These are phyloP conservation scores for Cadophora sp. DNA, from an alignment of 2,329 filamentous ascomycete genomes.

Conservation along the genomic window DNA sequence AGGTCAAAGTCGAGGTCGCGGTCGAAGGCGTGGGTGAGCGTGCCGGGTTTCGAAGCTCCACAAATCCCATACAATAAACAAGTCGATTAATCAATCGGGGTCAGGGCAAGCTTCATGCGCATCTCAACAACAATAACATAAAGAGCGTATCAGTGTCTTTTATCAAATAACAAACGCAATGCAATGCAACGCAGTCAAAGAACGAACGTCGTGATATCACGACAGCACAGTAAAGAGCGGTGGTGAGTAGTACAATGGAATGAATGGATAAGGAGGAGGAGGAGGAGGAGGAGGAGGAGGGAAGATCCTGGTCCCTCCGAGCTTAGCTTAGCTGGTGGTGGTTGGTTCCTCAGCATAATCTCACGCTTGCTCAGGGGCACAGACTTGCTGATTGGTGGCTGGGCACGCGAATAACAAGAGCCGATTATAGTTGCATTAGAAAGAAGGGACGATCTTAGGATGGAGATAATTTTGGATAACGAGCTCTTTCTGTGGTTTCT, in stretches of 20 bases:
- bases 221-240: not conserved
- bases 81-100: not conserved
- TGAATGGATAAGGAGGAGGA: not conserved
- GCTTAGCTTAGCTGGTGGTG: not conserved
- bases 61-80: slow-evolving; percentile 15
- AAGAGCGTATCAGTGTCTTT: not conserved
- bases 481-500: too few species aligned
- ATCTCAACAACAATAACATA: not conserved
- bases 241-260: not conserved
- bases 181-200: not conserved
- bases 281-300: slow-evolving; percentile 6
- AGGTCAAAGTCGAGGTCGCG: not conserved
- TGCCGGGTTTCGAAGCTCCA: slow-evolving; percentile 1
- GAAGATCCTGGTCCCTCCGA: not conserved
- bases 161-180: not conserved
- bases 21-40: not conserved
- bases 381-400: slow-evolving; percentile 4
- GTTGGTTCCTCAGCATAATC: not conserved
- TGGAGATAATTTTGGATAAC: not conserved
- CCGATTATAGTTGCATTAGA: not conserved
- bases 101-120: not conserved
- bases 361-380: not conserved
- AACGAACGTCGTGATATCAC: slow-evolving; percentile 5
- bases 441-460: slow-evolving; percentile 3
- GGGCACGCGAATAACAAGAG: slow-evolving; percentile 11